Base-by-base conservation (phyloP, 2,329 filamentous ascomycete species). In the Emergomyces orientalis region DNA sequence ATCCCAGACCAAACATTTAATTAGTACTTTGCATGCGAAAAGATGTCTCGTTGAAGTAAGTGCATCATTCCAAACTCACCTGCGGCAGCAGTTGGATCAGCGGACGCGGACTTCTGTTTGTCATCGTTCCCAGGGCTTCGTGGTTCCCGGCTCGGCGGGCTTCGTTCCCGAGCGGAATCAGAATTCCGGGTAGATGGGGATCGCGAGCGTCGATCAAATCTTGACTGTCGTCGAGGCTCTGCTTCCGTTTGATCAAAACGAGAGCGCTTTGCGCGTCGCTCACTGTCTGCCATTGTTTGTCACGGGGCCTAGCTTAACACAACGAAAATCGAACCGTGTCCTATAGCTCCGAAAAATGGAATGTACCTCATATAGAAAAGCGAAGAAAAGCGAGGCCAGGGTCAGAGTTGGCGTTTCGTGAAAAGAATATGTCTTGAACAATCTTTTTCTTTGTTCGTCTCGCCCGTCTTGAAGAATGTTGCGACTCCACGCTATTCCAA, bases 231-330 rank as follows among this genome's bases (percentile, higher is more conserved):
- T 71, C 87, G 88, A 63, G 88, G 86, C 72, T 94, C 90, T 6
- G 89, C 86, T 74, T 93, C 90, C 56, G 87, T 94, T 76, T 95
- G 90, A 74, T 97, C 93, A 77, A 97, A 97, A 75, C 93, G 91
- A 72, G 91, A 96, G 66, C 91, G 88, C 81, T 96, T 96, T 65
- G 81, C 80, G 65, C 86, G 85, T 73, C 87, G 84, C 69, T 92
- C 89, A 66, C 88, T 82, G 71, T 94, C 90, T 68, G 96, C 56
- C 56, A 59, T 59, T 22, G 39, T 45, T 30, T 30, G 37, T 30
- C 14, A 6, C 25, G 39, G 13, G 25, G 19, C n/a, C 25, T 45
- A 59, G 56, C 14, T 22, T 30, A 34, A 32, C 9, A 47, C 3
- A 45, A 37, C 1, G 37, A 27, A 19, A 22, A 32, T 32, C 5